Evolutionary conservation across 192 early-diverging fungal genomes (phyloP).

Genomic region (Rhizophlyctis rosea): DNA sequence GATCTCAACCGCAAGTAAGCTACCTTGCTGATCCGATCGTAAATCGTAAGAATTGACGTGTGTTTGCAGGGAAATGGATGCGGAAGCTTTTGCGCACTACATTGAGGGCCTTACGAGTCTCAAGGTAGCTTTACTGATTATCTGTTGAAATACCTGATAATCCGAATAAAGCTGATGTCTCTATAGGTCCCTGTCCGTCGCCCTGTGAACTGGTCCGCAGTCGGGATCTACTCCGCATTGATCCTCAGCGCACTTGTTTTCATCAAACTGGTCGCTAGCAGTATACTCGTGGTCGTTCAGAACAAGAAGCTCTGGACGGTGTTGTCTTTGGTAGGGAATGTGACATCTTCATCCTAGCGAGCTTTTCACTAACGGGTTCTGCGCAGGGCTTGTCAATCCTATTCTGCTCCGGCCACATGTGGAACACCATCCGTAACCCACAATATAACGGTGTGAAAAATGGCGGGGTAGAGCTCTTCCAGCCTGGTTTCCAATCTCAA

Average conservation of each 20-base stretch:
- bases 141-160: background rate
- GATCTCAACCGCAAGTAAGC: constrained; percentile 57
- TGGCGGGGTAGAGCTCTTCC: constrained; percentile 58
- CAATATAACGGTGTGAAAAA: constrained; percentile 57
- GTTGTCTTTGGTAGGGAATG: background rate
- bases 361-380: background rate
- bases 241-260: background rate
- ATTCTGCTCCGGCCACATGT: constrained; percentile 81
- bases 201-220: constrained; percentile 55
- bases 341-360: too few relatives aligned
- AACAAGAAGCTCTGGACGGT: constrained; percentile 22
- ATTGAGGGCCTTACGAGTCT: constrained; percentile 40
- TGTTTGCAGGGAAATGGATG: constrained; percentile 53
- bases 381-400: constrained; percentile 56
- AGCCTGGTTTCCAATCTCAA: constrained; percentile 65
- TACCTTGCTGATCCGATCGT: background rate
- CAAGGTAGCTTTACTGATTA: constrained; percentile 20
- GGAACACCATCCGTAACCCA: constrained; percentile 77
- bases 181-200: constrained; percentile 40
- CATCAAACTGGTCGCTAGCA: constrained; percentile 22
- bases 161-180: background rate
- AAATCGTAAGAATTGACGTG: background rate
- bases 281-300: constrained; percentile 40
- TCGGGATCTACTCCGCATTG: constrained; percentile 36
- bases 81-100: constrained; percentile 63